Evolutionary conservation across 176 grass and related monocot species (phyloP), one percentile per base, ranked within the genome.

Genomic region (Eleusine coracana): DNA sequence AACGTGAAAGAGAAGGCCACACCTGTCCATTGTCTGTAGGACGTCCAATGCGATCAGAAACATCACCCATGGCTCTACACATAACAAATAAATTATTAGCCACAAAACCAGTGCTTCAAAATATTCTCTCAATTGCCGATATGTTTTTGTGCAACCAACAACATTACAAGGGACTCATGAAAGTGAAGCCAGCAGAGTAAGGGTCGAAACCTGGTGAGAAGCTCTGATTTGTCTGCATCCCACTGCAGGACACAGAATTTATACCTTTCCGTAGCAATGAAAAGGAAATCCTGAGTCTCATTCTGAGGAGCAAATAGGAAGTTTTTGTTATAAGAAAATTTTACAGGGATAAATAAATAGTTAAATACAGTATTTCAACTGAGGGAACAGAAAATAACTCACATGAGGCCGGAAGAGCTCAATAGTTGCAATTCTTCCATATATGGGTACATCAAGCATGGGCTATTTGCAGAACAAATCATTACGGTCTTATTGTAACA

Each of bases 11-110:
- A 42, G 6, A 71, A 74, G 0, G 5, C 7, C 75, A 21, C 85
- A 94, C 93, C 97, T 99, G 97, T 77, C 97, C 93, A 79, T 99
- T 99, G 41, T 99, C 93, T 38, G 97, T 96, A 81, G 97, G 97
- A 56, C 96, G 91, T 37, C 96, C 96, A 92, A 96, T 99, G 78
- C 96, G 90, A 83, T 99, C 96, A 78, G 96, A 96, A 91, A 99
- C 96, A 87, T 99, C 96, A 79, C 96, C 96, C 96, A 96, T 96
- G 10, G 96, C 86, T 86, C 96, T 99, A 87, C 82, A 90, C 52
- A 73, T 56, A 73, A 69, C 69, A 63, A 86, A 84, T 36, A 70
- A 88, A 71, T 70, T 68, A 56, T 62, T 76, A 75, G 65, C 11
- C 52, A 5, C 18, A 18, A 10, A 0, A 0, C 1, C 28, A 25